Evolutionary conservation across 495 filamentous ascomycete species (phyloP), one percentile per base, ranked within the genome.

Genomic region (Podospora pseudoanserina): DNA sequence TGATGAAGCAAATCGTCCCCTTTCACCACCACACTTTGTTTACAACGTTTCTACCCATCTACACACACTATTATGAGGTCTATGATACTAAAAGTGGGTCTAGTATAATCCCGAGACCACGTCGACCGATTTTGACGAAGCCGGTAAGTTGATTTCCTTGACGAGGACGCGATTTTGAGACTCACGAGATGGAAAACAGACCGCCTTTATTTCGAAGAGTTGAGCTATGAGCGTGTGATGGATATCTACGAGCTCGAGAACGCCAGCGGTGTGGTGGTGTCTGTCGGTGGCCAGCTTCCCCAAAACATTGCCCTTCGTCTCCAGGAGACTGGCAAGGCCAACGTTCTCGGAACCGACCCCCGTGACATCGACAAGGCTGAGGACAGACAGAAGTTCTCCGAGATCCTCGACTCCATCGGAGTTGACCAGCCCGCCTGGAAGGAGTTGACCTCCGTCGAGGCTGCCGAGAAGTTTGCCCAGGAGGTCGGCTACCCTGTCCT

Each of bases 361-460:
- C 83, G 89, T 75, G 93, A 98, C 77, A 98, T 98, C 72, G 94
- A 98, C 82, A 94, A 92, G 79, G 94, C 94, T 26, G 94, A 98
- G 80, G 94, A 98, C 78, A 86, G 94, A 75, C 94, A 97, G 77
- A 97, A 99, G 81, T 99, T 99, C 83, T 97, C 94, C 5, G 93
- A 93, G 72, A 98, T 99, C 80, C 83, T 99, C 53, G 95, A 99
- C 78, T 90, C 92, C 68, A 96, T 98, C 67, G 89, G 88, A 56
- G 93, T 99, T 60, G 95, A 99, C 74, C 95, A 99, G 77, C 95
- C 95, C 23, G 89, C 91, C 5, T 99, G 95, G 95, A 97, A 97
- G 81, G 95, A 99, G 76, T 84, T 99, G 28, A 97, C 93, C 5
- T 97, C 92, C 71, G 88, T 96, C 61, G 88, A 92, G 34, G 95